Conservation (phyloP, 306 rosid species). For the Sechiopsis laciniata region DNA sequence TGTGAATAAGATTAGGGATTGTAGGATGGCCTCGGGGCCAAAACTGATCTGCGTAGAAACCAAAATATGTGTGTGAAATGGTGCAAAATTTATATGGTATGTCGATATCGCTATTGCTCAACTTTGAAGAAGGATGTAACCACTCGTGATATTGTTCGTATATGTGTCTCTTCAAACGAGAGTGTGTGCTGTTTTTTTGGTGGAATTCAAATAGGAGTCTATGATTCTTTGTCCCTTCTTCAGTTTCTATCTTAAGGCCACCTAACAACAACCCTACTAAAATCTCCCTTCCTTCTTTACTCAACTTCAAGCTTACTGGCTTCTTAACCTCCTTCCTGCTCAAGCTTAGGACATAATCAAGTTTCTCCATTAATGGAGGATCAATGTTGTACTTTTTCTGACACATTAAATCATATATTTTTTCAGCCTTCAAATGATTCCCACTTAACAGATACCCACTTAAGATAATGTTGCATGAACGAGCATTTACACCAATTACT, state of each 20-base stretch:
- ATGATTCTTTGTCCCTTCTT: constrained; percentile 62
- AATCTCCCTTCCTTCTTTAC: constrained; percentile 80
- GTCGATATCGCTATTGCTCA: constrained; percentile 37
- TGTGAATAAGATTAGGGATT: constrained; percentile 74
- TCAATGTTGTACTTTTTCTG: constrained; percentile 68
- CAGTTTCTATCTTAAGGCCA: constrained; percentile 71
- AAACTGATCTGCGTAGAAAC: constrained; percentile 81
- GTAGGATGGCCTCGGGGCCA: constrained; percentile 65
- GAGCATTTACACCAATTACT: constrained; percentile 55
- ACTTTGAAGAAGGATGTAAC: constrained; percentile 76
- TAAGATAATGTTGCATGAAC: constrained; percentile 77
- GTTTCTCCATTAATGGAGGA: constrained; percentile 54
- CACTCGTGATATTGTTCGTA: constrained; percentile 67
- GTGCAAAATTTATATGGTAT: constrained; percentile 57
- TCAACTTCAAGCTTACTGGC: constrained; percentile 60
- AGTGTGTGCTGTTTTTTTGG: constrained; percentile 40
- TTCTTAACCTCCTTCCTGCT: constrained; percentile 46
- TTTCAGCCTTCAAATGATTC: constrained; percentile 61
- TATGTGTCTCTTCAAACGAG: constrained; percentile 55
- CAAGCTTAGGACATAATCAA: constrained; percentile 68
- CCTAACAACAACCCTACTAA: constrained; percentile 81
- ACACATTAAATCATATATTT: constrained; percentile 67
- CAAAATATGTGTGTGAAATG: constrained; percentile 59
- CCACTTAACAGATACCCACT: constrained; percentile 65
- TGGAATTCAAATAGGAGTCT: constrained; percentile 57